Evolutionary conservation across 805 yeast species (phyloP), one percentile per base, ranked within the genome.

Genomic region (Candida patagonica): DNA sequence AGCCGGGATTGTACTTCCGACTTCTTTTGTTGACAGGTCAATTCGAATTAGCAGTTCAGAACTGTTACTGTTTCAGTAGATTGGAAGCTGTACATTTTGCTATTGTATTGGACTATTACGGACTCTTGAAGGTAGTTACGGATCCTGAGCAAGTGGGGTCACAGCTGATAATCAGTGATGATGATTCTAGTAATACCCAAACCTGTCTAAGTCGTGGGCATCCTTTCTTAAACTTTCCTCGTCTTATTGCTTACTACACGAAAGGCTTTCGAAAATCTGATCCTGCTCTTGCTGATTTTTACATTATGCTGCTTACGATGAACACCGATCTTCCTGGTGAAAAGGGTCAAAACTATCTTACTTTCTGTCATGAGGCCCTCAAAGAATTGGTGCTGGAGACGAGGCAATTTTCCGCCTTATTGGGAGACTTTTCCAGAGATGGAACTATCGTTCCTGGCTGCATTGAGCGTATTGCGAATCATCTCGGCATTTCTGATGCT

Each of bases 261-360:
- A 72, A 87, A 46, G 74, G 79, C 13, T 89, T 92, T 67, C 79
- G 87, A 52, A 74, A 75, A 43, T 74, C 89, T 29, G 94, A 87
- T 61, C 94, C 97, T 19, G 74, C 79, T 52, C 84, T 81, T 42
- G 96, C 96, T 0, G 82, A 84, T n/a, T 95, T 89, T 57, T 92
- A 92, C 55, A 62, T 89, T 38, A 69, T 82, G 20, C 65, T 83
- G 49, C 77, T 87, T 21, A 78, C 84, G 35, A 52, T 86, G 50
- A 62, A 67, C 47, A 64, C 67, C n/a, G 66, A 60, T 22, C 42
- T 60, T 13, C 33, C 48, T 5, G 34, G 36, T 19, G 51, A 42
- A 33, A 27, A 24, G 2, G 60, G 57, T 19, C 54, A 63, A 19
- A 63, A 67, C 24, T 80, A 78, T 46, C 60, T 70, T 2, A 63